Percentiles rank a stretch among this genome's conserved stretches.
These are phyloP conservation scores for Cyclotella kingstonii DNA, from an alignment of 108 stramenopile genomes.

Conservation along the genomic window DNA sequence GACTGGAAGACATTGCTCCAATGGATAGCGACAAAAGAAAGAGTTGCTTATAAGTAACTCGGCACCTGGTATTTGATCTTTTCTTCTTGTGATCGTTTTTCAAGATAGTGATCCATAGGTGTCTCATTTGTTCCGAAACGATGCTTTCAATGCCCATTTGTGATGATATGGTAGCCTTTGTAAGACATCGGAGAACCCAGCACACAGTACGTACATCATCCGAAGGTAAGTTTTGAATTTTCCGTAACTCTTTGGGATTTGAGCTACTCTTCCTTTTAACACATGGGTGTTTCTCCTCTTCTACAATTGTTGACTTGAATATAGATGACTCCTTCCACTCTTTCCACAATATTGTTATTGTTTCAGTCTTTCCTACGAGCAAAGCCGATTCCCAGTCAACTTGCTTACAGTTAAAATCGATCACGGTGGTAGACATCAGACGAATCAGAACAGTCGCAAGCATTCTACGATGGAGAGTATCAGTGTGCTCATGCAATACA, in stretches of 20 bases:
- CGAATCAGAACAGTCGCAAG: conserved; percentile 25
- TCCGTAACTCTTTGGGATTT: neutral
- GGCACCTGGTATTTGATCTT: neutral
- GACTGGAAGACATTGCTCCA: conserved; percentile 16
- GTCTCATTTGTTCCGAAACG: conserved; percentile 7
- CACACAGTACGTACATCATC: conserved; percentile 11
- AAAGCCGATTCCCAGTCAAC: neutral
- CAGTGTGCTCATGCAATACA: conserved; percentile 26
- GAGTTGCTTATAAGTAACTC: conserved; percentile 1
- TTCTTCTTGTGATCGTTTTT: neutral
- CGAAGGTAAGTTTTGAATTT: neutral
- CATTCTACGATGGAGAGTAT: conserved; percentile 20
- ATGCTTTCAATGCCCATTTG: conserved; percentile 2
- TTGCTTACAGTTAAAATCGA: neutral
- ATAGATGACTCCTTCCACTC: conserved; percentile 8
- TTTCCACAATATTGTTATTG: conserved; percentile 25
- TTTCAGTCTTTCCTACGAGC: conserved; percentile 2
- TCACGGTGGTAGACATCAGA: conserved; percentile 7
- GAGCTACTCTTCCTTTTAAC: conserved; percentile 24
- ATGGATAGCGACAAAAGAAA: conserved; percentile 11
- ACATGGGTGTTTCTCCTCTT: neutral
- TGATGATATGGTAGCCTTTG: conserved; percentile 2
- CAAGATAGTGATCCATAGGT: conserved; percentile 22
- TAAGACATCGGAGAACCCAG: conserved; percentile 16
- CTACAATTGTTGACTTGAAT: neutral